Evolutionary conservation across 2,329 filamentous ascomycete species (phyloP), one percentile per base, ranked within the genome.

Genomic region (Microcyclosporella mali): DNA sequence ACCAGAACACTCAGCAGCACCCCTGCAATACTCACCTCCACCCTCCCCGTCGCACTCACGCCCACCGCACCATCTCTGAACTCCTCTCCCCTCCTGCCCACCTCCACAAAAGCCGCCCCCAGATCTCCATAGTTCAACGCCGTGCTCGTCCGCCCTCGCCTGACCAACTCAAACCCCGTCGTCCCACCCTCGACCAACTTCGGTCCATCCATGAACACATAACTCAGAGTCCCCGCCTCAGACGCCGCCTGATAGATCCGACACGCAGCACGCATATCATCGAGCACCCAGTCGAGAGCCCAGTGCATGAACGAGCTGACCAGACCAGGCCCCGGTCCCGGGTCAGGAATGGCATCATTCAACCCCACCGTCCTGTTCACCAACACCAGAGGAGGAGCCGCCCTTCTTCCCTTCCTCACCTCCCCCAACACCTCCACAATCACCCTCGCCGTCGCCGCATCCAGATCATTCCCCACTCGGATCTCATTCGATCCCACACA

Each of bases 151-250:
- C 37, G 37, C 4, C n/a, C 32, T n/a, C 42, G 6, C 7, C 30
- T 32, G 6, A 49, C 16, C 12, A 53, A 33, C 31, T 44, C 40
- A 28, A 52, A 41, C n/a, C 52, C 52, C 10, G 50, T 53, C 16
- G 29, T 27, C n/a, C 41, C 35, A 4, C 40, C 36, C 1, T 52
- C 49, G 30, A 46, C 40, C 12, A 55, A n/a, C 4, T 42, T 39
- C 6, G 47, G 47, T 9, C 47, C 40, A 30, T 55, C 52, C 7
- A 51, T 45, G 27, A 43, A 50, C 12, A 53, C 43, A 34, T 37
- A 50, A 3, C 40, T 21, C 25, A 55, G 25, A 4, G 53, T 37
- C 7, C 29, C 40, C 6, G 35, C 15, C 2, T 18, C n/a, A 12
- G 41, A 40, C 12, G 38, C 41, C 2, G 33, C 14, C 4, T 37